These are phyloP conservation scores for Leccinum obscurum DNA, from an alignment of 768 basidiomycete species.

Conservation along the genomic window DNA sequence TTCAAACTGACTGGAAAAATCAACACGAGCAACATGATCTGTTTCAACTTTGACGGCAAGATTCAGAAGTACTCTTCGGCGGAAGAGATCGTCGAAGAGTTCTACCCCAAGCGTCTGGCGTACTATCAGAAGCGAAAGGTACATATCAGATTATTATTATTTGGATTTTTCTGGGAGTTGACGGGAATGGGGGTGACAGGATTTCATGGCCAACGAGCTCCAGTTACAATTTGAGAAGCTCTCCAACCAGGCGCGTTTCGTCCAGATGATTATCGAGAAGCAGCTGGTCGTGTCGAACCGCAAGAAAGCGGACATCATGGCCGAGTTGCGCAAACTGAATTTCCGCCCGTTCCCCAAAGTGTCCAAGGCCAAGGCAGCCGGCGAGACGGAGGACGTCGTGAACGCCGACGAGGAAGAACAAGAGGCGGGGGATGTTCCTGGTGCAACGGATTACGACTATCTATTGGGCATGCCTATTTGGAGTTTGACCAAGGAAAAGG, in stretches of 20 bases:
- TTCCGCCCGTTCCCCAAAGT: conserved; percentile 94
- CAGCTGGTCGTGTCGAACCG: conserved; percentile 82
- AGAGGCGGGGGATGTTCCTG: conserved; percentile 42
- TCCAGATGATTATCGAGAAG: conserved; percentile 92
- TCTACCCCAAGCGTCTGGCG: conserved; percentile 83
- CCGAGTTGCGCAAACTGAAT: conserved; percentile 75
- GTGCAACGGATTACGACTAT: conserved; percentile 82
- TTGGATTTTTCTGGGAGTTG: background rate
- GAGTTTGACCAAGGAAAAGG: conserved; percentile 93
- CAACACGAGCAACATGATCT: conserved; percentile 96
- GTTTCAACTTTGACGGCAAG: conserved; percentile 94
- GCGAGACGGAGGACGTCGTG: conserved; percentile 60
- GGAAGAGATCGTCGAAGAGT: conserved; percentile 92
- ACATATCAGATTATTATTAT: background rate
- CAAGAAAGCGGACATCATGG: conserved; percentile 84
- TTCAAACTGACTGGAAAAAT: conserved; percentile 89
- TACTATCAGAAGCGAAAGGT: conserved; percentile 98
- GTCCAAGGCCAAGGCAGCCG: conserved; percentile 61
- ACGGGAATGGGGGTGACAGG: conserved; percentile 44
- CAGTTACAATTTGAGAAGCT: conserved; percentile 80
- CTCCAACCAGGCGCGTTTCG: conserved; percentile 94
- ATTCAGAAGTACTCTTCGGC: conserved; percentile 90
- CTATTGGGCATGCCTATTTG: conserved; percentile 93
- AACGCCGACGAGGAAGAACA: conserved; percentile 51
- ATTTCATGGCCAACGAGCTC: conserved; percentile 80